A percentile compares a stretch with the other conserved stretches of the same genome.
Evolutionary conservation across 371 early-diverging fungal species (phyloP).

Genomic region (Mucor saturninus): DNA sequence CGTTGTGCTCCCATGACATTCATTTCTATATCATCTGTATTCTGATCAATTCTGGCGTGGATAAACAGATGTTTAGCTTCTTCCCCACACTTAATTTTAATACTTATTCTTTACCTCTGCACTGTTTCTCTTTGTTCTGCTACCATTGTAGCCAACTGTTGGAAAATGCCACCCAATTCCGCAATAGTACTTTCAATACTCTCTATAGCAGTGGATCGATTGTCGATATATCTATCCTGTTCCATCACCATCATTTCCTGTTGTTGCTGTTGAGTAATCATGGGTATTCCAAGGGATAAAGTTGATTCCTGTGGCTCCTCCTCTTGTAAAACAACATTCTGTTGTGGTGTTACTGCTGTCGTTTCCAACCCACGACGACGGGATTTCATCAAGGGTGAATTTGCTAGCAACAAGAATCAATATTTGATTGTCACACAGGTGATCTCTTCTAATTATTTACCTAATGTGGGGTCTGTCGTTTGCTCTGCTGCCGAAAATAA

Average conservation of each 20-base stretch:
- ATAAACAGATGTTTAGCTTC: not conserved
- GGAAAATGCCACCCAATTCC: constrained; percentile 96
- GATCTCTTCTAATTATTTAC: constrained; percentile 20
- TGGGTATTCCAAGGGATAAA: constrained; percentile 54
- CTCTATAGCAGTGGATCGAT: constrained; percentile 88
- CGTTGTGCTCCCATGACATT: constrained; percentile 92
- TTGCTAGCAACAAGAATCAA: constrained; percentile 29
- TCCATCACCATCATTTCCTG: constrained; percentile 64
- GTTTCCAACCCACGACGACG: constrained; percentile 40
- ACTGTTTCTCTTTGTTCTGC: constrained; percentile 95
- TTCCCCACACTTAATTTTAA: too few relatives aligned
- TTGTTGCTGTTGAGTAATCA: constrained; percentile 56
- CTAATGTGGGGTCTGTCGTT: constrained; percentile 32
- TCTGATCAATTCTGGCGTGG: constrained; percentile 85
- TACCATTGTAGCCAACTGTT: constrained; percentile 92
- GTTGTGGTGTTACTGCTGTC: constrained; percentile 28
- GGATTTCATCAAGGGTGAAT: constrained; percentile 65
- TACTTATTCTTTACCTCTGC: constrained; percentile 60
- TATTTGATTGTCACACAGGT: not conserved
- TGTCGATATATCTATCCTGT: constrained; percentile 77
- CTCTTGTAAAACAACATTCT: constrained; percentile 19
- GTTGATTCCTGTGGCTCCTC: constrained; percentile 42
- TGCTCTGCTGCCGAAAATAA: constrained; percentile 52
- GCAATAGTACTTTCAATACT: constrained; percentile 96
- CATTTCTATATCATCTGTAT: constrained; percentile 90